A percentile compares a stretch with the other conserved stretches of the same genome.
These are phyloP conservation scores for Salicornia ramosissima DNA, from an alignment of 148 eudicot genomes.

Conservation along the genomic window DNA sequence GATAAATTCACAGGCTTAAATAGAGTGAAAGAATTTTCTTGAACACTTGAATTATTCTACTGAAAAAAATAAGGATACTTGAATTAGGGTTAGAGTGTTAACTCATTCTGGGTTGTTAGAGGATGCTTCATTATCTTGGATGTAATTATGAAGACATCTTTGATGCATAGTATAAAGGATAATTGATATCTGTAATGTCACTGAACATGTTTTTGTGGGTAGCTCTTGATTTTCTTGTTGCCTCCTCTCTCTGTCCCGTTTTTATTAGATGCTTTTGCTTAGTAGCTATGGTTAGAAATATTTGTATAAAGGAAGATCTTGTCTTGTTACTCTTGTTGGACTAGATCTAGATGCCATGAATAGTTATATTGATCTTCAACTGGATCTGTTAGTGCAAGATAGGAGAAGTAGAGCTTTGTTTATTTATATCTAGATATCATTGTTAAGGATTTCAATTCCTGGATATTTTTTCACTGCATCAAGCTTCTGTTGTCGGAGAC, in stretches of 20 bases:
- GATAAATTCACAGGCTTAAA: neutral
- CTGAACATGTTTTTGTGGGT: neutral
- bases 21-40: neutral
- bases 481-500: neutral
- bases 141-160: neutral
- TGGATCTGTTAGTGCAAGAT: neutral
- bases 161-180: neutral
- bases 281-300: neutral
- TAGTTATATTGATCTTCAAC: neutral
- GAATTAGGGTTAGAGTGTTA: neutral
- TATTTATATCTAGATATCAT: neutral
- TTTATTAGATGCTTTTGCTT: neutral
- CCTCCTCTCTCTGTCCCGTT: neutral
- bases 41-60: neutral
- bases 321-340: neutral
- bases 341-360: neutral
- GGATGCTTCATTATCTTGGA: neutral
- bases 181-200: neutral
- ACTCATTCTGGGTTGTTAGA: neutral
- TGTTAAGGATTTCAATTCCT: neutral
- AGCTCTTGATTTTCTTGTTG: neutral
- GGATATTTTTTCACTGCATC: neutral
- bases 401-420: neutral
- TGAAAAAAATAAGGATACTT: neutral
- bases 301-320: neutral